Evolutionary conservation across 2,329 filamentous ascomycete species (phyloP).

Genomic region (Bipolaris gigantea): DNA sequence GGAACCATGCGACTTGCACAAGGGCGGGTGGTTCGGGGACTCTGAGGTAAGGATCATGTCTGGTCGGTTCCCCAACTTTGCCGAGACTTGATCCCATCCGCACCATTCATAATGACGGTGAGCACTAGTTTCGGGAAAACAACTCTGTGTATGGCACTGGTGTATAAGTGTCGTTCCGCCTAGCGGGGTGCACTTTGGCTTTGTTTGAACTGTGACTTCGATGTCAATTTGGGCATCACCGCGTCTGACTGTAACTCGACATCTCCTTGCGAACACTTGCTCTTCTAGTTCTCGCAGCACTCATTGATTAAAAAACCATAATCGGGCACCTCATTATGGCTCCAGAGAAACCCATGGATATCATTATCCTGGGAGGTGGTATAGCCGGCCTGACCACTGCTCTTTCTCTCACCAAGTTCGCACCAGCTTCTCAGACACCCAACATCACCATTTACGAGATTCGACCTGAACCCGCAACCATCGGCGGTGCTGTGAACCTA

Average conservation of each 20-base stretch:
- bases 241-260: neutral
- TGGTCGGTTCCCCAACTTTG: slow-evolving; percentile 11
- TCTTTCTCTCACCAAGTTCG: slow-evolving; percentile 51
- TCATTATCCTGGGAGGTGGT: slow-evolving; percentile 38
- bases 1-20: neutral
- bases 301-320: neutral
- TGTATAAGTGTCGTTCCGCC: neutral
- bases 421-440: slow-evolving; percentile 40
- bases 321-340: slow-evolving; percentile 1
- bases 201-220: neutral
- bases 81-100: slow-evolving; percentile 1
- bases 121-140: neutral
- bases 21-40: neutral
- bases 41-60: slow-evolving; percentile 3
- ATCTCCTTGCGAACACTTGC: neutral
- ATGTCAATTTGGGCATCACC: too few species aligned
- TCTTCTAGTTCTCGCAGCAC: neutral
- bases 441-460: slow-evolving; percentile 54
- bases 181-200: neutral
- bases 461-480: slow-evolving; percentile 49
- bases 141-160: neutral
- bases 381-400: slow-evolving; percentile 42
- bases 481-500: slow-evolving; percentile 64
- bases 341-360: slow-evolving; percentile 19
- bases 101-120: neutral